Conservation (phyloP, 164 flowering plant genomes). For the Aristolochia fimbriata region DNA sequence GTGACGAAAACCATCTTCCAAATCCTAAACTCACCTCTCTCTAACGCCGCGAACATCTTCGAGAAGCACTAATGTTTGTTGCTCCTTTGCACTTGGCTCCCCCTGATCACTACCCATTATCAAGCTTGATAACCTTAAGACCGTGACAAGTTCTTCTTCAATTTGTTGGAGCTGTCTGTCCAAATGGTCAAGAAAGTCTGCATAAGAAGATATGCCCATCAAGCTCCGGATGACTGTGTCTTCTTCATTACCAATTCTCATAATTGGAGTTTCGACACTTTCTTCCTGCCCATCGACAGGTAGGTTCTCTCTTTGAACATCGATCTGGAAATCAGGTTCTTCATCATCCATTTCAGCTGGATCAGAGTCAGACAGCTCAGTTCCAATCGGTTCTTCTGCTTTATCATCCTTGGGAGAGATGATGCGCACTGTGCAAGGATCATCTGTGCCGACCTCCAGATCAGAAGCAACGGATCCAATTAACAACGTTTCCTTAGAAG, state of each 20-base stretch:
- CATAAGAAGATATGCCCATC: constrained; percentile 36
- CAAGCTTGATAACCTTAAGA: constrained; percentile 38
- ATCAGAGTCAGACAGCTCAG: constrained; percentile 11
- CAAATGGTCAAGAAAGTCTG: constrained; percentile 43
- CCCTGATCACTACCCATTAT: constrained; percentile 33
- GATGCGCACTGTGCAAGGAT: constrained; percentile 38
- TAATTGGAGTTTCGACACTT: constrained; percentile 3
- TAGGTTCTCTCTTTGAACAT: constrained; percentile 2
- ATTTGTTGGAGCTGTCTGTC: constrained; percentile 47
- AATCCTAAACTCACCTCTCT: constrained; percentile 31
- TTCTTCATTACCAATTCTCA: constrained; percentile 11
- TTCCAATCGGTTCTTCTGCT: constrained; percentile 12
- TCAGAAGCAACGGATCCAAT: constrained; percentile 45
- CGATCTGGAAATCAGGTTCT: constrained; percentile 7
- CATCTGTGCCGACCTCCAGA: constrained; percentile 26
- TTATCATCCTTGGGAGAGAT: constrained; percentile 40
- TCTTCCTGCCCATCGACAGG: constrained; percentile 2
- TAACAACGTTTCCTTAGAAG: constrained; percentile 60
- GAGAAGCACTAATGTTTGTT: constrained; percentile 37
- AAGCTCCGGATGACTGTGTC: constrained; percentile 12
- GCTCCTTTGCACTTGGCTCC: constrained; percentile 35
- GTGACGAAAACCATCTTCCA: not conserved
- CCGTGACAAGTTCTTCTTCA: constrained; percentile 45
- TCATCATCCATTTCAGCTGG: constrained; percentile 9
- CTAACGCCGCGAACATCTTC: constrained; percentile 38